Conservation (phyloP, 257 asterid genomes). For the Rauvolfia tetraphylla region DNA sequence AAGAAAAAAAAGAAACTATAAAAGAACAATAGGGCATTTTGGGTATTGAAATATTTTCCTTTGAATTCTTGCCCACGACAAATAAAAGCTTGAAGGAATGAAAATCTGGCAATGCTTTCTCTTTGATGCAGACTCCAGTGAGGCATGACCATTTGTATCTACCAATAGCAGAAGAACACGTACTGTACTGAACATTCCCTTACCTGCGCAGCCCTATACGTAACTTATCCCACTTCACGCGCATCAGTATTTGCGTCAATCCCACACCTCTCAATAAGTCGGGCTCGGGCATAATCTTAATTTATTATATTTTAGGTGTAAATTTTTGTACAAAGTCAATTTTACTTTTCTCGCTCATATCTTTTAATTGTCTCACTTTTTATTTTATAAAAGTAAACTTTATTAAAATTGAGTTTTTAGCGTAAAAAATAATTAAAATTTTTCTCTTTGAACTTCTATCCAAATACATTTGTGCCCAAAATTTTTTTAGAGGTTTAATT, state of each 20-base stretch:
- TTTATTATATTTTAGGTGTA: no score
- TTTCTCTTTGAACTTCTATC: no score
- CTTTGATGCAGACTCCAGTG: conserved; percentile 8
- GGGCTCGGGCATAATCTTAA: no score
- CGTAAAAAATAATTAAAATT: no score
- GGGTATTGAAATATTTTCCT: not conserved
- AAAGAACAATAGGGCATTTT: not conserved
- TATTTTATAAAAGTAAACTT: no score
- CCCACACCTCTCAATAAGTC: not conserved
- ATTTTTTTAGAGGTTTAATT: no score
- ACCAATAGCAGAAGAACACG: conserved; percentile 13
- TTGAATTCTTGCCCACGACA: not conserved
- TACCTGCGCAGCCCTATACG: conserved; percentile 8
- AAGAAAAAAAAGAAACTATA: not conserved
- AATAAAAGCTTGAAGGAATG: conserved; percentile 12
- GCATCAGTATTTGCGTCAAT: not conserved
- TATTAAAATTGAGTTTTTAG: no score
- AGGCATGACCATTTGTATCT: conserved; percentile 7
- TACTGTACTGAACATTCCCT: not conserved
- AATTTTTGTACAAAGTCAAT: no score
- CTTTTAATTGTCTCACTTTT: no score
- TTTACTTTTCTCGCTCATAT: no score
- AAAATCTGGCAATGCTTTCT: conserved; percentile 17
- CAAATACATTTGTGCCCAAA: no score
- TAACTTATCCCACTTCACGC: not conserved